These are phyloP conservation scores for Coemansia sp. DNA, from an alignment of 192 early-diverging fungal species.

Conservation along the genomic window DNA sequence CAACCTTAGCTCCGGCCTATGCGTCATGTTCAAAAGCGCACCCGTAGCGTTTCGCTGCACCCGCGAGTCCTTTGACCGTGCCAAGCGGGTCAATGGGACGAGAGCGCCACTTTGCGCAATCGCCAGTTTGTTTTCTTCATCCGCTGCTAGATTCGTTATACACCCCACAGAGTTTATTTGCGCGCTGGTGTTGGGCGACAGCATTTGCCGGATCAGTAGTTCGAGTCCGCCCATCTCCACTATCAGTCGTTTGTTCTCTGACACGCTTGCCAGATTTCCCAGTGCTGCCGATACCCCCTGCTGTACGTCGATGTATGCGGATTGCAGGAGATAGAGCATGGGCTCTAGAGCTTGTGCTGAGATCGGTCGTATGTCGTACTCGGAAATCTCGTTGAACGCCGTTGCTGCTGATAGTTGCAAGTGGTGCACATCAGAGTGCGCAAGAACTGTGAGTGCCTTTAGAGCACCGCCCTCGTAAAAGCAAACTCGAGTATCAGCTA, in stretches of 20 bases:
- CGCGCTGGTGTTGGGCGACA: constrained; percentile 75
- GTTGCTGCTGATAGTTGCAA: constrained; percentile 84
- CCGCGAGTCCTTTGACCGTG: constrained; percentile 75
- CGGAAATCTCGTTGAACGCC: constrained; percentile 89
- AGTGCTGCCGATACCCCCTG: constrained; percentile 78
- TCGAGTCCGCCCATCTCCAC: constrained; percentile 79
- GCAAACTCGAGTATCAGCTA: constrained; percentile 30
- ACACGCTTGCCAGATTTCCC: constrained; percentile 73
- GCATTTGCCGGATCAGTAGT: constrained; percentile 79
- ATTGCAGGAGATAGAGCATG: constrained; percentile 76
- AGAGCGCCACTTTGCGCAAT: constrained; percentile 82
- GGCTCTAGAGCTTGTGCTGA: constrained; percentile 69
- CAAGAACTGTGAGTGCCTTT: constrained; percentile 74
- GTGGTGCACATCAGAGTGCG: constrained; percentile 84
- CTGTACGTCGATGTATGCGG: constrained; percentile 78
- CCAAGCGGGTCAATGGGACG: constrained; percentile 70
- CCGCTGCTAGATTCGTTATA: constrained; percentile 87
- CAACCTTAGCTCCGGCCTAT: constrained; percentile 74
- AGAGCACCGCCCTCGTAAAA: constrained; percentile 83
- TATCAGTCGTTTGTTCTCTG: constrained; percentile 79
- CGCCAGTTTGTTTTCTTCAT: constrained; percentile 79
- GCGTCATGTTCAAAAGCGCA: constrained; percentile 91
- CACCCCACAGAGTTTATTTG: constrained; percentile 92
- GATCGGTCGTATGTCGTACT: constrained; percentile 75
- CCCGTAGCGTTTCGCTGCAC: constrained; percentile 90